A percentile compares a stretch with the other conserved stretches of the same genome.
Conservation (phyloP, 257 asterid genomes). For the Gentiana dahurica region DNA sequence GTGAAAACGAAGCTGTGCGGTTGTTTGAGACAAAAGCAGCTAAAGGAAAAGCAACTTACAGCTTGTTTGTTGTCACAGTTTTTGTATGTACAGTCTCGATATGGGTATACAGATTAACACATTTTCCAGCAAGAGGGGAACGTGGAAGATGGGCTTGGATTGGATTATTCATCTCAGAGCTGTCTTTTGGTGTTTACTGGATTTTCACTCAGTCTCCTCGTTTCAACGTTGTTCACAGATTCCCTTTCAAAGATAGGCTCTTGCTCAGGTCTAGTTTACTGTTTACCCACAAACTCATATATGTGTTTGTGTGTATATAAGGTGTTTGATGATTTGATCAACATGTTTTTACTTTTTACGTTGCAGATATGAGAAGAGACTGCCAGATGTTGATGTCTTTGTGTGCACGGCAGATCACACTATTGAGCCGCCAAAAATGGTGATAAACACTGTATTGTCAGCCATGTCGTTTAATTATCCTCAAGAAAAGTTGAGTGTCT, state of each 20-base stretch:
- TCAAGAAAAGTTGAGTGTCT: slow-evolving; percentile 31
- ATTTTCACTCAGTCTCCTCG: slow-evolving; percentile 55
- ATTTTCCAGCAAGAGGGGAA: slow-evolving; percentile 30
- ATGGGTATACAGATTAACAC: slow-evolving; percentile 33
- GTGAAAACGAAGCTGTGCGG: slow-evolving; percentile 8
- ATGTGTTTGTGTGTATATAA: neutral
- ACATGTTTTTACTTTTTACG: neutral
- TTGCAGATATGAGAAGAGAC: slow-evolving; percentile 29
- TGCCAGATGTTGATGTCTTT: slow-evolving; percentile 36
- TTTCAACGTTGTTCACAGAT: slow-evolving; percentile 33
- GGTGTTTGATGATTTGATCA: neutral
- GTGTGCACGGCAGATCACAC: slow-evolving; percentile 52
- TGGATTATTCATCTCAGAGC: slow-evolving; percentile 38
- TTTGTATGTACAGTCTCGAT: slow-evolving; percentile 20
- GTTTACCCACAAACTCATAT: neutral
- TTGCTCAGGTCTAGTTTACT: slow-evolving; percentile 21
- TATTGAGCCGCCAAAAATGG: slow-evolving; percentile 44
- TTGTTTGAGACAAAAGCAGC: slow-evolving; percentile 46
- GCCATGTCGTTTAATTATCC: slow-evolving; percentile 40
- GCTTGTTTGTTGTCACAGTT: slow-evolving; percentile 22
- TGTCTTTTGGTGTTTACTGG: slow-evolving; percentile 53
- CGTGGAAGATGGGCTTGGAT: slow-evolving; percentile 46
- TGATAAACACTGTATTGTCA: slow-evolving; percentile 36
- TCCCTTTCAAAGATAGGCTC: slow-evolving; percentile 41
- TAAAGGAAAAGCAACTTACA: slow-evolving; percentile 21